A percentile compares a stretch with the other conserved stretches of the same genome.
phyloP scores from a whole-genome alignment of 352 stramenopile genomes.

The Blastocystis sp. region DNA sequence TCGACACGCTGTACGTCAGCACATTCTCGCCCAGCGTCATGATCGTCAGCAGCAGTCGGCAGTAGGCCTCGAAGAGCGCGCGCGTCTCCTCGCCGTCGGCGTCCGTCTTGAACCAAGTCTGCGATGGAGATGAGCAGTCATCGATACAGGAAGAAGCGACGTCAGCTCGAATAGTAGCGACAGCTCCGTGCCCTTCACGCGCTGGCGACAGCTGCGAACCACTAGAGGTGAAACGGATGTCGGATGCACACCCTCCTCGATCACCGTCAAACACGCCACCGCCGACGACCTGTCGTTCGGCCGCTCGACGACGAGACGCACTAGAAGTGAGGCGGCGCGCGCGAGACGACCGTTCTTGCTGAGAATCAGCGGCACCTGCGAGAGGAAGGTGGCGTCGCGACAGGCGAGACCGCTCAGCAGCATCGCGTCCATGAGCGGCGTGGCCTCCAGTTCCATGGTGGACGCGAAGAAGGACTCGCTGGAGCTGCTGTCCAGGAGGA shows the following conservation, averaged over 20 bases:
- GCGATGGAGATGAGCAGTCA: background rate
- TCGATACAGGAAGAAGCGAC: background rate
- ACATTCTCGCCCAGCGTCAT: slow-evolving; percentile 5
- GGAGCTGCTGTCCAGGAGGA: background rate
- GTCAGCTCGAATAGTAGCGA: slow-evolving; percentile 5
- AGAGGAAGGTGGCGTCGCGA: background rate
- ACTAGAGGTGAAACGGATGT: background rate
- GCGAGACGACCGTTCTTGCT: background rate
- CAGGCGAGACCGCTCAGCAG: background rate
- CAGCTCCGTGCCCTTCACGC: background rate
- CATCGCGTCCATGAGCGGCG: background rate
- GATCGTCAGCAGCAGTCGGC: background rate
- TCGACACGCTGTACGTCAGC: background rate
- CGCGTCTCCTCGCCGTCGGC: no score
- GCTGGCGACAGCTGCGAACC: background rate
- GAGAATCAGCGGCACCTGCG: background rate
- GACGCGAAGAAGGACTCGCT: background rate
- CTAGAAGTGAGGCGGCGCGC: background rate
- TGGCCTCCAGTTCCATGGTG: background rate
- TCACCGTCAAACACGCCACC: background rate
- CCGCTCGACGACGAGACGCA: background rate
- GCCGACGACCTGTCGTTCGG: background rate
- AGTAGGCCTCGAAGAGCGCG: background rate
- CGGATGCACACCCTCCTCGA: background rate
- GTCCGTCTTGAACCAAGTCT: slow-evolving; percentile 14